phyloP scores from a whole-genome alignment of 2,329 filamentous ascomycete species.

The Colletotrichum gloeosporioides region DNA sequence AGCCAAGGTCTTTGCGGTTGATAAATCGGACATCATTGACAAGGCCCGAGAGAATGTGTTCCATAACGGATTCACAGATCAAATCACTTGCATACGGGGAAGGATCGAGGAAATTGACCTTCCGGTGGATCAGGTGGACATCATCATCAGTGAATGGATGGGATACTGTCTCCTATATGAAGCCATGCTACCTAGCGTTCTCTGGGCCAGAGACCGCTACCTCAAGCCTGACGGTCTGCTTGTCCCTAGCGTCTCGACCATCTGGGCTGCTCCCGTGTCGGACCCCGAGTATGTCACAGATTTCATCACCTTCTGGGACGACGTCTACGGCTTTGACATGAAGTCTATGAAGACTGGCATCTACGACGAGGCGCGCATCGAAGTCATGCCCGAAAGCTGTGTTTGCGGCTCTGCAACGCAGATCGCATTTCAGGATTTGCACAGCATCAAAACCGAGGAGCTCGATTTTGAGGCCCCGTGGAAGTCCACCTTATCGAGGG shows the following conservation, averaged over 20 bases:
- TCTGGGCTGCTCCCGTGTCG: conserved; percentile 81
- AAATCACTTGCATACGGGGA: conserved; percentile 81
- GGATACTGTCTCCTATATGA: conserved; percentile 93
- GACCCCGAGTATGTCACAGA: conserved; percentile 81
- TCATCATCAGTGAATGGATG: conserved; percentile 99
- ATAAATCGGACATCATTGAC: conserved; percentile 89
- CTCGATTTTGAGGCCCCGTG: conserved; percentile 78
- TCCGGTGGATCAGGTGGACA: conserved; percentile 82
- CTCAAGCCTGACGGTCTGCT: conserved; percentile 81
- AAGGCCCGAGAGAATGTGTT: conserved; percentile 86
- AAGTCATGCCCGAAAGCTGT: conserved; percentile 68
- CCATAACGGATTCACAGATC: conserved; percentile 75
- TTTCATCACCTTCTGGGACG: conserved; percentile 83
- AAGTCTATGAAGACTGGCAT: conserved; percentile 85
- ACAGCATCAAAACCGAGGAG: conserved; percentile 73
- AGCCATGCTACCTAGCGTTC: conserved; percentile 92
- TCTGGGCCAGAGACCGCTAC: conserved; percentile 88
- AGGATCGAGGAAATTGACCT: conserved; percentile 86
- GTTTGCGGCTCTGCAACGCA: conserved; percentile 65
- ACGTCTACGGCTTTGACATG: conserved; percentile 97
- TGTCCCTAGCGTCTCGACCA: conserved; percentile 83
- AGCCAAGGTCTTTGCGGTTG: conserved; percentile 84
- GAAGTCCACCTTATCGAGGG: conserved; percentile 62
- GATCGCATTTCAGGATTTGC: conserved; percentile 79
- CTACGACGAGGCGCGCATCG: conserved; percentile 81